These are phyloP conservation scores for Penicillium fuscoglaucum DNA, from an alignment of 2,329 filamentous ascomycete species.

Conservation along the genomic window DNA sequence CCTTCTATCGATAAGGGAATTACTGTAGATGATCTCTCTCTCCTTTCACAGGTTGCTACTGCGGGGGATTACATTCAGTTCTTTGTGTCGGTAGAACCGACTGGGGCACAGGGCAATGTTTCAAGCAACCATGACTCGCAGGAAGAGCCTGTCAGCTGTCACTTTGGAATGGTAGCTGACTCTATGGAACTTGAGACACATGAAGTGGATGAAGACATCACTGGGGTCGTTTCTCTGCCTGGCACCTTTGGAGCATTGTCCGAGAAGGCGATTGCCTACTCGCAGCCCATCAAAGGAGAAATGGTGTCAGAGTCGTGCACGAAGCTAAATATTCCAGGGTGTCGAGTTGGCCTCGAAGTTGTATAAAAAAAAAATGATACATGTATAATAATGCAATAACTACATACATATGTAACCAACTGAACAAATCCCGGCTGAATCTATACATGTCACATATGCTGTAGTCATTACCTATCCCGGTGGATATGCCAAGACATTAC, in stretches of 20 bases:
- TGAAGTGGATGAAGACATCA: not conserved
- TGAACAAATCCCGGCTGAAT: not conserved
- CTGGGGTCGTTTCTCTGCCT: slow-evolving; percentile 27
- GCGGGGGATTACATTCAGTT: slow-evolving; percentile 45
- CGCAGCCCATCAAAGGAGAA: slow-evolving; percentile 21
- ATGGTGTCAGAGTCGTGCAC: slow-evolving; percentile 26
- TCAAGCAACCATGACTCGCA: not conserved
- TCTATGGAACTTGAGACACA: slow-evolving; percentile 19
- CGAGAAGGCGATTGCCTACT: slow-evolving; percentile 41
- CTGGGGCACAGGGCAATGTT: not conserved
- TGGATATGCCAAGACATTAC: slow-evolving; percentile 29
- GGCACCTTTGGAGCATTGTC: slow-evolving; percentile 43
- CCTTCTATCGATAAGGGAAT: slow-evolving; percentile 25
- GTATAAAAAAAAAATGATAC: not conserved
- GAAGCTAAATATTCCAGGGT: slow-evolving; percentile 40
- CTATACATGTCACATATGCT: slow-evolving; percentile 5
- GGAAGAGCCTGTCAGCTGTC: slow-evolving; percentile 24
- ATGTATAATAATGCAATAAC: slow-evolving; percentile 5
- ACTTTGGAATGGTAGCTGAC: slow-evolving; percentile 37
- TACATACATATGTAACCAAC: not conserved
- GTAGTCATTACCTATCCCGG: not conserved
- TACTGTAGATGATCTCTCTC: slow-evolving; percentile 35
- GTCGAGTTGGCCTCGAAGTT: slow-evolving; percentile 25
- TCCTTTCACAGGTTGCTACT: slow-evolving; percentile 41
- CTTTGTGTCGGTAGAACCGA: slow-evolving; percentile 38